Evolutionary conservation across 164 flowering plant species (phyloP).

Genomic region (Kingdonia uniflora): DNA sequence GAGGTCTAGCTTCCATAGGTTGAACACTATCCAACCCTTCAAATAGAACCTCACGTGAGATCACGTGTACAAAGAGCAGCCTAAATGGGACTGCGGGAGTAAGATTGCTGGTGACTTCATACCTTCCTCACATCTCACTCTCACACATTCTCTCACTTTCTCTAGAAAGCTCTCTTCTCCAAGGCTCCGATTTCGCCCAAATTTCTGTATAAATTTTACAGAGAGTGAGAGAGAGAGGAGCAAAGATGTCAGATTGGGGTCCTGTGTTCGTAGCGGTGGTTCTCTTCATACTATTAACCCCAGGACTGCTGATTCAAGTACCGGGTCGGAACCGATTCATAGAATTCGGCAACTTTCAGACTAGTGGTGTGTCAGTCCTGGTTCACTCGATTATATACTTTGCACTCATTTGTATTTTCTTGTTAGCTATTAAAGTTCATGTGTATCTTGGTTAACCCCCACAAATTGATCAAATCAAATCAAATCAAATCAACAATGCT

Average conservation of each 20-base stretch:
- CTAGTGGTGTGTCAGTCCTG: constrained; percentile 45
- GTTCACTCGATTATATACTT: constrained; percentile 56
- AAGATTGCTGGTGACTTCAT: too few species aligned
- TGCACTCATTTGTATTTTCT: constrained; percentile 46
- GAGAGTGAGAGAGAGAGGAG: not conserved
- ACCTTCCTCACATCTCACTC: too few species aligned
- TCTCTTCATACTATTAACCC: constrained; percentile 39
- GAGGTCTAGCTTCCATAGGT: too few species aligned
- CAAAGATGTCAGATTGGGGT: constrained; percentile 36
- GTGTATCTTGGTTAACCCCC: constrained; percentile 41
- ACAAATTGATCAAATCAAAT: constrained; percentile 7
- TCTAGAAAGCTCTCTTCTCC: too few species aligned
- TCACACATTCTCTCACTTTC: not conserved
- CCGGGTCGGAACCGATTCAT: constrained; percentile 35
- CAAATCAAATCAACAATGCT: not conserved
- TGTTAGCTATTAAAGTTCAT: constrained; percentile 46
- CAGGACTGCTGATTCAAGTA: constrained; percentile 50
- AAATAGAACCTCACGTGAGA: too few species aligned
- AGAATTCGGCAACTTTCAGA: constrained; percentile 55
- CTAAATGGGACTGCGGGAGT: too few species aligned
- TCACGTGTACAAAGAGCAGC: too few species aligned
- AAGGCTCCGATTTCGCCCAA: not conserved
- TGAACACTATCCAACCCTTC: too few species aligned
- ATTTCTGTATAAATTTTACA: too few species aligned
- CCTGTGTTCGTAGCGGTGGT: constrained; percentile 28